phyloP scores from a whole-genome alignment of 192 early-diverging fungal genomes.

The Lunasporangiospora selenospora region DNA sequence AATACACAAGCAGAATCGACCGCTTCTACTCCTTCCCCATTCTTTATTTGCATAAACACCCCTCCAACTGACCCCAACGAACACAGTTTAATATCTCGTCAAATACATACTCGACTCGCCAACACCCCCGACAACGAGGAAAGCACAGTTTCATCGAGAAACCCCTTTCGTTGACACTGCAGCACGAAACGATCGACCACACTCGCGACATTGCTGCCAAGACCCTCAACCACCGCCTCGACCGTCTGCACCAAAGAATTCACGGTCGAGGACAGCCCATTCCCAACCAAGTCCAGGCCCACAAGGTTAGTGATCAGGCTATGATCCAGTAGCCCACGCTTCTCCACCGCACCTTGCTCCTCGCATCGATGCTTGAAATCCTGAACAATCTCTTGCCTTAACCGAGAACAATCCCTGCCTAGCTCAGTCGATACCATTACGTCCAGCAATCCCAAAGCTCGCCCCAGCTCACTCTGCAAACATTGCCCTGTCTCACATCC shows the following conservation, averaged over 20 bases:
- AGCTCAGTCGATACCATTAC: slow-evolving; percentile 15
- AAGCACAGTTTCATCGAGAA: too few species aligned
- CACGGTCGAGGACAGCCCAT: too few species aligned
- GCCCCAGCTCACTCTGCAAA: slow-evolving; percentile 1
- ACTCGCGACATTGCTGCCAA: slow-evolving; percentile 3
- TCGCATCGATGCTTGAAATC: slow-evolving; percentile 3
- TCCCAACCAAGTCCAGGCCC: too few species aligned
- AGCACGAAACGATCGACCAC: slow-evolving; percentile 21
- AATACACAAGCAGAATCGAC: too few species aligned
- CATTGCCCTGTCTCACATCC: slow-evolving; percentile 1
- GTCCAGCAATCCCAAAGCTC: slow-evolving; percentile 10
- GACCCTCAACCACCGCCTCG: background rate
- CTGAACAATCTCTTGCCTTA: background rate
- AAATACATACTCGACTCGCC: too few species aligned
- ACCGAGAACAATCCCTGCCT: slow-evolving; percentile 2
- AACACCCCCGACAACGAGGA: too few species aligned
- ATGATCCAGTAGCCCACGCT: slow-evolving; percentile 7
- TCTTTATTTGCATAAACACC: too few species aligned
- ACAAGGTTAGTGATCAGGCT: too few species aligned
- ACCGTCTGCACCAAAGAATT: slow-evolving; percentile 3
- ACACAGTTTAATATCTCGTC: too few species aligned
- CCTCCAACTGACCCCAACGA: too few species aligned
- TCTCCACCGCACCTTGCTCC: background rate
- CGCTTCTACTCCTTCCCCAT: too few species aligned
- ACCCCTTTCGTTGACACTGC: slow-evolving; percentile 14